Evolutionary conservation across 352 stramenopile species (phyloP), one percentile per base, ranked within the genome.

Genomic region (Globisporangium middletonii): DNA sequence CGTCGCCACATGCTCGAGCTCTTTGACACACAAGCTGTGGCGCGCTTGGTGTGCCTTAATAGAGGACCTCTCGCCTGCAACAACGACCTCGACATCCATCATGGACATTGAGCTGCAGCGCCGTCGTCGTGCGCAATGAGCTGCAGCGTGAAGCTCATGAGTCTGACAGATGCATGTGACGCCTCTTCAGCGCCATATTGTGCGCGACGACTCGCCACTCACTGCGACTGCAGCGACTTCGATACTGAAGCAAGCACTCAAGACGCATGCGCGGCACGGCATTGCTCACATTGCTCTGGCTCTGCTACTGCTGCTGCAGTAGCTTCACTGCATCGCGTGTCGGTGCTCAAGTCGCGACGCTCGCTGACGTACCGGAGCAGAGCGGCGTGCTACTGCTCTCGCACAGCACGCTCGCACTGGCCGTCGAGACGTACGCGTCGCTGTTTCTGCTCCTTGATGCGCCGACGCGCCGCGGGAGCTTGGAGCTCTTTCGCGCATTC

Each of bases 361-460:
- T 47, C 8, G 13, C 18, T 8, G 50, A 38, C n/a, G 48, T 76
- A 16, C 57, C 61, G 0, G 60, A 72, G 33, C 50, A 70, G 18
- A 64, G 55, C 26, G 55, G 61, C 30, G 69, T 78, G 56, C 57
- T 80, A 37, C 45, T 74, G 44, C 61, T 80, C n/a, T 63, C 60
- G 0, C 52, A 73, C 11, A 26, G 2, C 19, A 61, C 51, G 5
- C 68, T 80, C 26, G 9, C 47, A 0, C 5, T 41, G 4, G 72
- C 67, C 1, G 52, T 61, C 0, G n/a, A 51, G 4, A 35, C 50
- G n/a, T 77, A 59, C 50, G 49, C 68, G 7, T 67, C 72, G 49
- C 56, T 80, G 19, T 67, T 80, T 59, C 57, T 80, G 63, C 67
- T 80, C n/a, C 65, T 80, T 16, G 72, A 80, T 50, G 68, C 64